Evolutionary conservation across 2,329 filamentous ascomycete species (phyloP), one percentile per base, ranked within the genome.

Genomic region (Tolypocladium tundrense): DNA sequence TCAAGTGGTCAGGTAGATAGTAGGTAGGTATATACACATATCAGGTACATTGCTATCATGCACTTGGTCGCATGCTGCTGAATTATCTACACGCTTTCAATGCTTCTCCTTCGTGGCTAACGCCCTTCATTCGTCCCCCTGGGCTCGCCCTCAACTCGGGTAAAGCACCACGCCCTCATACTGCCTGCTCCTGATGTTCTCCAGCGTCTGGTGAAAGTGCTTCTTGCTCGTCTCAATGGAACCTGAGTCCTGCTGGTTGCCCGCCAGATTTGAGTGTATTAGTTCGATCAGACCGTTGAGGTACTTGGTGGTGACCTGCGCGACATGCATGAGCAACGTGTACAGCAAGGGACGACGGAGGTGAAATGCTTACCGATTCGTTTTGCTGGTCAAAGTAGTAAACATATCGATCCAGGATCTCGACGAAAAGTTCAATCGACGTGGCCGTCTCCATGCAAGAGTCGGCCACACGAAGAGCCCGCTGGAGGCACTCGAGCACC

Each of bases 351-450:
- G 24, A n/a, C 42, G n/a, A 21, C 35, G 8, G 2, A 4, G 24
- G 31, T 10, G 21, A 13, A n/a, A 24, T 39, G 69, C 80, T 68
- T 71, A 84, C 94, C 64, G 92, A 92, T 75, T 99, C 94, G 73
- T 99, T 99, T 70, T 96, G 91, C 73, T 99, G 93, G 73, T 99
- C 94, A 76, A 97, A 99, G 77, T 97, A 99, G 74, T 99, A 99
- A 56, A 97, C 92, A 71, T 99, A 99, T 73, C 94, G 86, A 73
- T 99, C 97, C 58, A 99, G 78, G 62, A 99, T 99, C 76, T 99
- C 94, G 58, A 99, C 93, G 74, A 99, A 99, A 54, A 99, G 82
- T 75, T 99, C 95, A 53, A 99, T 94, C 3, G 91, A 97, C 4
- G 97, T 91, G 8, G 91, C 91, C 9, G 92, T 94, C 73, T 99